Percentiles rank a stretch among this genome's conserved stretches.
Conservation (phyloP, 371 early-diverging fungal genomes). For the Apophysomyces elegans region DNA sequence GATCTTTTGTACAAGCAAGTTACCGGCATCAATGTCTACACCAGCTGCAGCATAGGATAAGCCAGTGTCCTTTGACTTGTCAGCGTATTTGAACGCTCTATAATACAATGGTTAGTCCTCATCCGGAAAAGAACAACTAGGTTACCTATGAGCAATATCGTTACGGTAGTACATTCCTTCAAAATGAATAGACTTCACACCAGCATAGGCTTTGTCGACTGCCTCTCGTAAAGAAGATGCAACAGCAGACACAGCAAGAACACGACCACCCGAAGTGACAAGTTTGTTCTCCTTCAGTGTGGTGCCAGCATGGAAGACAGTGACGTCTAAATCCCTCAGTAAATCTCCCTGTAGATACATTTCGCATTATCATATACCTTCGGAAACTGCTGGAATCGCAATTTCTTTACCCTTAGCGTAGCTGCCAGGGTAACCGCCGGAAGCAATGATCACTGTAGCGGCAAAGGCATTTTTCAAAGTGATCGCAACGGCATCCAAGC, state of each 20-base stretch:
- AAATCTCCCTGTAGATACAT: constrained; percentile 12
- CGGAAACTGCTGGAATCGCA: constrained; percentile 52
- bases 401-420: constrained; percentile 87
- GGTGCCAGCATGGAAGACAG: constrained; percentile 96
- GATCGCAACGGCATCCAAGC: constrained; percentile 87
- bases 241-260: constrained; percentile 89
- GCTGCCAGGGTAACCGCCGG: constrained; percentile 90
- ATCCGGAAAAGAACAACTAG: not conserved
- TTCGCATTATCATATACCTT: constrained; percentile 14
- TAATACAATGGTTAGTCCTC: constrained; percentile 6
- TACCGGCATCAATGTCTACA: constrained; percentile 95
- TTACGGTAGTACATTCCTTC: constrained; percentile 85
- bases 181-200: constrained; percentile 74
- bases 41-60: constrained; percentile 94
- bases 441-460: constrained; percentile 91
- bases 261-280: constrained; percentile 95
- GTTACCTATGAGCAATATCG: constrained; percentile 88
- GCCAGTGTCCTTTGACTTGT: constrained; percentile 46
- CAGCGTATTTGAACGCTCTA: constrained; percentile 67
- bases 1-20: constrained; percentile 92
- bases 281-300: constrained; percentile 55
- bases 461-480: constrained; percentile 76
- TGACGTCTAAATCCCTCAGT: constrained; percentile 49
- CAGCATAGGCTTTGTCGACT: constrained; percentile 75
- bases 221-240: constrained; percentile 74